phyloP scores from a whole-genome alignment of 1,139 yeast species.

The Hansenula sp. region DNA sequence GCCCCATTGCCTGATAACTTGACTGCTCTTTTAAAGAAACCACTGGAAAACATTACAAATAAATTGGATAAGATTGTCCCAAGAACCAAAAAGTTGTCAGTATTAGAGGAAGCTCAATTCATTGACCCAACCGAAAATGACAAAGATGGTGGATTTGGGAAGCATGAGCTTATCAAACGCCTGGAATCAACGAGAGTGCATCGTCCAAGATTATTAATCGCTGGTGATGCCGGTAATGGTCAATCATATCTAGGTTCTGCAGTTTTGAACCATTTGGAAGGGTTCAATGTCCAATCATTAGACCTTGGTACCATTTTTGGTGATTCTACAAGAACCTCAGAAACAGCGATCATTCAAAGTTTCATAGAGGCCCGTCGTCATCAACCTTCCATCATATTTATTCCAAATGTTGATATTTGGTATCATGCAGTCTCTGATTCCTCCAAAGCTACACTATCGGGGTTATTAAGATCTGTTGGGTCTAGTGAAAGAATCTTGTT shows the following conservation, averaged over 20 bases:
- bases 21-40: constrained; percentile 52
- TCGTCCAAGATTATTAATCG: constrained; percentile 74
- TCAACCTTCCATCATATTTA: constrained; percentile 79
- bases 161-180: constrained; percentile 58
- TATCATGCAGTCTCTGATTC: constrained; percentile 60
- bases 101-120: constrained; percentile 69
- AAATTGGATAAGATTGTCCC: constrained; percentile 65
- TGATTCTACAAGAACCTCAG: constrained; percentile 81
- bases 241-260: constrained; percentile 87
- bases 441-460: constrained; percentile 68
- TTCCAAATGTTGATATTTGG: constrained; percentile 87
- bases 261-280: constrained; percentile 77
- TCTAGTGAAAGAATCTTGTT: constrained; percentile 74
- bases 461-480: constrained; percentile 63
- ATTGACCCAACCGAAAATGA: constrained; percentile 55
- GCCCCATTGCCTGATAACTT: constrained; percentile 77
- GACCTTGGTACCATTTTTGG: constrained; percentile 78
- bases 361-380: constrained; percentile 88
- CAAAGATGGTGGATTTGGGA: constrained; percentile 62
- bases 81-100: constrained; percentile 47
- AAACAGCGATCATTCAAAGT: constrained; percentile 78
- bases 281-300: constrained; percentile 82
- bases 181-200: constrained; percentile 67
- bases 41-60: constrained; percentile 42
- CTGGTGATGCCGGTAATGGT: constrained; percentile 82